phyloP scores from a whole-genome alignment of 164 flowering plant species.

The Tinospora cordifolia region DNA sequence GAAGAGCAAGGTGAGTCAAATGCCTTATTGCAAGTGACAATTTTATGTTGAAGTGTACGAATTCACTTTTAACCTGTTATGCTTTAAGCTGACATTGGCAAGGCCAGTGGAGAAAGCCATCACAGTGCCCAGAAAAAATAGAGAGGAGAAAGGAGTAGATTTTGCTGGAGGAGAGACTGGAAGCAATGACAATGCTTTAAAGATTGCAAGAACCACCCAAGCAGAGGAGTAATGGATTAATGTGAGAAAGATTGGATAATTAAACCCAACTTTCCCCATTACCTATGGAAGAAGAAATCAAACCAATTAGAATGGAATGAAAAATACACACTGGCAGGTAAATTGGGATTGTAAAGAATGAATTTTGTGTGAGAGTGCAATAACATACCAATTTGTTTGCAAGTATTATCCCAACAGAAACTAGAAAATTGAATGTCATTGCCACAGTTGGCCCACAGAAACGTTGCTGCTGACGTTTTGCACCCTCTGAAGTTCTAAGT shows the following conservation, averaged over 20 bases:
- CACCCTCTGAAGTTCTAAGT: slow-evolving; percentile 70
- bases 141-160: slow-evolving; percentile 63
- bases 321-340: neutral
- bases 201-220: slow-evolving; percentile 63
- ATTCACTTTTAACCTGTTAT: slow-evolving; percentile 46
- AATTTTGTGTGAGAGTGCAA: neutral
- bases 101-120: slow-evolving; percentile 82
- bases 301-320: neutral
- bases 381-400: slow-evolving; percentile 65
- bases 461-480: slow-evolving; percentile 74
- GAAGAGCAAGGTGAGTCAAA: neutral
- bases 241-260: slow-evolving; percentile 74
- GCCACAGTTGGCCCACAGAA: slow-evolving; percentile 70
- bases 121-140: slow-evolving; percentile 57
- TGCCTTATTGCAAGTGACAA: neutral
- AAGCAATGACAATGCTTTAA: too few relatives aligned
- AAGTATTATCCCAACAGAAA: slow-evolving; percentile 63
- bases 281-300: slow-evolving; percentile 37
- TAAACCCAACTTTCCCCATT: slow-evolving; percentile 75
- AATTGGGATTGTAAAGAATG: neutral
- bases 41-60: neutral
- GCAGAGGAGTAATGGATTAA: slow-evolving; percentile 60
- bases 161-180: too few relatives aligned
- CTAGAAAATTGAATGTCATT: slow-evolving; percentile 65
- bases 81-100: slow-evolving; percentile 66